phyloP scores from a whole-genome alignment of 257 asterid genomes.

The Plantago elongata region DNA sequence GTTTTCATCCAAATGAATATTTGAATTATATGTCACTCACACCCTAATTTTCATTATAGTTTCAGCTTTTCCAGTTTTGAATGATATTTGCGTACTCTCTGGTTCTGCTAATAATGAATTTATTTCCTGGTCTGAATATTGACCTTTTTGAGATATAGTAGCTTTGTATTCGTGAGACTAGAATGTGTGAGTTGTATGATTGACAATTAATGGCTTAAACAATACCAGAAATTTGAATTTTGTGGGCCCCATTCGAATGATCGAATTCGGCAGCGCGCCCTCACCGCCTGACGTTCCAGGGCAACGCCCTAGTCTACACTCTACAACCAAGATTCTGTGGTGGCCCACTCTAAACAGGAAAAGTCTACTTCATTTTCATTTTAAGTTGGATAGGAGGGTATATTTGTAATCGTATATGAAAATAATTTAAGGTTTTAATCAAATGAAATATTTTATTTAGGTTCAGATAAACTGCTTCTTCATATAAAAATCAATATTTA shows the following conservation, averaged over 20 bases:
- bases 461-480: too few relatives aligned
- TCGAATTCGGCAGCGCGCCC: conserved; percentile 21
- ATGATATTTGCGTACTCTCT: too few relatives aligned
- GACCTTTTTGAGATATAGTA: not conserved
- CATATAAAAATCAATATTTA: too few relatives aligned
- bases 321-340: conserved; percentile 25
- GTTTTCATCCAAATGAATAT: too few relatives aligned
- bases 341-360: conserved; percentile 15
- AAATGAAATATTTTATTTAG: too few relatives aligned
- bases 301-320: not conserved
- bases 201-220: conserved; percentile 46
- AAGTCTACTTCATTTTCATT: too few relatives aligned
- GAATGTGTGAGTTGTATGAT: conserved; percentile 49
- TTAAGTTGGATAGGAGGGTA: too few relatives aligned
- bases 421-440: too few relatives aligned
- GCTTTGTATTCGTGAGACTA: conserved; percentile 20
- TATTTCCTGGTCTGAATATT: conserved; percentile 5
- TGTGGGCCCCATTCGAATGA: conserved; percentile 24
- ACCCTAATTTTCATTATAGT: too few relatives aligned
- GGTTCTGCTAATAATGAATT: too few relatives aligned
- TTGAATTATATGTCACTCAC: too few relatives aligned
- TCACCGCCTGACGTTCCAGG: conserved; percentile 23
- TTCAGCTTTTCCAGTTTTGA: not conserved
- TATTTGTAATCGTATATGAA: too few relatives aligned
- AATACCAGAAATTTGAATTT: conserved; percentile 21